phyloP scores from a whole-genome alignment of 139 green algal genomes.

The Chlorella sorokiniana region DNA sequence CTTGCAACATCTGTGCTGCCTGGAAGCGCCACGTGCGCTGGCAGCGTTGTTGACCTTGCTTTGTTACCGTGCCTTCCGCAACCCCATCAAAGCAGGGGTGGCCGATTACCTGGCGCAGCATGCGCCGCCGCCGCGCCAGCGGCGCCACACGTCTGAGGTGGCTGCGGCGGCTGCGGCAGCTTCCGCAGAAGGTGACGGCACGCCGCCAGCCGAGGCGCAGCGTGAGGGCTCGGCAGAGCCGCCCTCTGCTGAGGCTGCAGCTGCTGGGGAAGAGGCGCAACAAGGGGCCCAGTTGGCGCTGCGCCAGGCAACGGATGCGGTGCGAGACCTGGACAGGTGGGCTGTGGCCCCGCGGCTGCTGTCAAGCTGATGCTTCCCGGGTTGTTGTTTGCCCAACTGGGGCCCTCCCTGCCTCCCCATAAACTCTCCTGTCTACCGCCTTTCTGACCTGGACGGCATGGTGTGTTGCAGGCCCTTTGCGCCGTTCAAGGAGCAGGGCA shows the following conservation, averaged over 20 bases:
- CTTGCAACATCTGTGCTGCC: no score
- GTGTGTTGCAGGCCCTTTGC: slow-evolving; percentile 34
- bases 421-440: neutral
- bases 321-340: slow-evolving; percentile 45
- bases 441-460: no score
- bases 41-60: no score
- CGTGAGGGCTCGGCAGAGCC: neutral
- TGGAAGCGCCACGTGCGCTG: no score
- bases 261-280: neutral
- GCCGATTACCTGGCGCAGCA: slow-evolving; percentile 23
- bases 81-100: no score
- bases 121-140: neutral
- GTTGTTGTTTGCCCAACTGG: neutral
- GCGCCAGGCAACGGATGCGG: slow-evolving; percentile 10
- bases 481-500: slow-evolving; percentile 11
- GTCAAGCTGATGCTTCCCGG: neutral
- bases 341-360: neutral
- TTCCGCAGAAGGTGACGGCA: neutral
- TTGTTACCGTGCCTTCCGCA: no score
- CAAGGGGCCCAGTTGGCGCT: neutral
- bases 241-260: neutral
- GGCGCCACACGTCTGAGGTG: neutral
- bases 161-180: neutral
- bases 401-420: neutral
- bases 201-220: neutral